Evolutionary conservation across 2,329 filamentous ascomycete genomes (phyloP).

Genomic region (Kalmusia sp.): DNA sequence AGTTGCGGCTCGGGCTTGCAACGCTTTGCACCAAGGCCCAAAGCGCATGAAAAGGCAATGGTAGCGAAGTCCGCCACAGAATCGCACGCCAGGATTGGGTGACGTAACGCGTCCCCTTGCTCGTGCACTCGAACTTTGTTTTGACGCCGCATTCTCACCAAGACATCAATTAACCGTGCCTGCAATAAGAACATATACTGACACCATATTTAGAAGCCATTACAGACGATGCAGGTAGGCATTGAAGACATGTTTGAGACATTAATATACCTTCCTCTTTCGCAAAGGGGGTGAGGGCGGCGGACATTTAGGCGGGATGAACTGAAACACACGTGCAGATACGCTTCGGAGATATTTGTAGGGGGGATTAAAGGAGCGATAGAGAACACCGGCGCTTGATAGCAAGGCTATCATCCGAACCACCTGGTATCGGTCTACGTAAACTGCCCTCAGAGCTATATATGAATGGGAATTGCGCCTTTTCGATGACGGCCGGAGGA

Average conservation of each 20-base stretch:
- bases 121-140: not conserved
- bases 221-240: not conserved
- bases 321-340: slow-evolving; percentile 6
- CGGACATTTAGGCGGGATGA: slow-evolving; percentile 1
- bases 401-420: not conserved
- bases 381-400: not conserved
- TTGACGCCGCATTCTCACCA: not conserved
- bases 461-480: no score
- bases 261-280: slow-evolving; percentile 3
- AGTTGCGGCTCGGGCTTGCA: slow-evolving; percentile 3
- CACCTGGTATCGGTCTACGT: not conserved
- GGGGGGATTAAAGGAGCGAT: not conserved
- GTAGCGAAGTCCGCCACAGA: not conserved
- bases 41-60: not conserved
- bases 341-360: slow-evolving; percentile 1
- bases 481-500: no score
- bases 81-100: not conserved
- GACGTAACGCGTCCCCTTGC: not conserved
- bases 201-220: not conserved
- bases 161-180: not conserved
- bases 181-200: not conserved
- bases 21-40: not conserved
- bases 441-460: no score
- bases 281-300: not conserved
- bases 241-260: not conserved